A percentile compares a stretch with the other conserved stretches of the same genome.
Conservation (phyloP, 106 monocot genomes). For the Acanthochlamys bracteata region DNA sequence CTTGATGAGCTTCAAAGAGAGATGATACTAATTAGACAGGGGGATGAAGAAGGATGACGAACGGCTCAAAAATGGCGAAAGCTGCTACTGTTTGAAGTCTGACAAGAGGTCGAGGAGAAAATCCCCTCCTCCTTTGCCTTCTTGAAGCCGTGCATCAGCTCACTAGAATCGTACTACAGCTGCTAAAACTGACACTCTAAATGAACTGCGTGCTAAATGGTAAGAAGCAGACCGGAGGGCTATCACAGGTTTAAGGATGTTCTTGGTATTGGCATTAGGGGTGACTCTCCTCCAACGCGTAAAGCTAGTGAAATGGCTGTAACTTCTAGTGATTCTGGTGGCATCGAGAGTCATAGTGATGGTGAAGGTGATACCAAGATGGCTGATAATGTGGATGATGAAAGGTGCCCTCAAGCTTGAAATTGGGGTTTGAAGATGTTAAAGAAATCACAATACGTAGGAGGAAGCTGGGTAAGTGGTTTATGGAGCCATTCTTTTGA, state of each 20-base stretch:
- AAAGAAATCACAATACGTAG: conserved; percentile 70
- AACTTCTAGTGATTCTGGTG: conserved; percentile 42
- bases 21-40: conserved; percentile 75
- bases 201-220: conserved; percentile 63
- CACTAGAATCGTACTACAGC: conserved; percentile 30
- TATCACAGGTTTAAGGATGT: conserved; percentile 40
- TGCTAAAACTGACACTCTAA: conserved; percentile 55
- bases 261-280: conserved; percentile 6
- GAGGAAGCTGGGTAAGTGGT: conserved; percentile 85
- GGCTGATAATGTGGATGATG: conserved; percentile 57
- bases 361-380: conserved; percentile 26
- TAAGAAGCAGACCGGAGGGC: conserved; percentile 62
- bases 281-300: conserved; percentile 40
- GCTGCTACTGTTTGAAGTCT: conserved; percentile 35
- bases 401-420: conserved; percentile 27
- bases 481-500: conserved; percentile 95
- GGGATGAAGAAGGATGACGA: conserved; percentile 57
- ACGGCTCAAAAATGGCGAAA: conserved; percentile 54
- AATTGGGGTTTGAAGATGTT: conserved; percentile 60
- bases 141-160: conserved; percentile 45
- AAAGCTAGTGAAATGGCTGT: conserved; percentile 14
- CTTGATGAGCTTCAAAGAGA: conserved; percentile 77
- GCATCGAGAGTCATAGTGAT: conserved; percentile 39
- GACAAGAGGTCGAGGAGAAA: conserved; percentile 33
- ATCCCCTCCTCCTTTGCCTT: conserved; percentile 39